These are phyloP conservation scores for Halophytophthora polymorphica DNA, from an alignment of 352 stramenopile genomes.

Conservation along the genomic window DNA sequence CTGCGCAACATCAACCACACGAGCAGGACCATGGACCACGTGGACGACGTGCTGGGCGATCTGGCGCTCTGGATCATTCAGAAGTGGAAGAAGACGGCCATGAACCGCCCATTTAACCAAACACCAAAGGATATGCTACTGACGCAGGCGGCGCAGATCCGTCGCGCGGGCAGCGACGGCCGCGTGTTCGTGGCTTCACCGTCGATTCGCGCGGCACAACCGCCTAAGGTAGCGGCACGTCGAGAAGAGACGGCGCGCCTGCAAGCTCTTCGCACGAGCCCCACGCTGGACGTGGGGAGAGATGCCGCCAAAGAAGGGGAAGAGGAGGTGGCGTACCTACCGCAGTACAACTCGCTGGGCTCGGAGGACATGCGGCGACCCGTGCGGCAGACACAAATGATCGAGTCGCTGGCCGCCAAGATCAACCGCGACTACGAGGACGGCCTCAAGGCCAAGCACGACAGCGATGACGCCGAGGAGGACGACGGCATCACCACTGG, in stretches of 20 bases:
- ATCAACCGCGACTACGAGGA: slow-evolving; percentile 58
- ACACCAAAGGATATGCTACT: slow-evolving; percentile 42
- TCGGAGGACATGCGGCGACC: slow-evolving; percentile 56
- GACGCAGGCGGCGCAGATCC: slow-evolving; percentile 38
- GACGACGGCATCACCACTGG: slow-evolving; percentile 22
- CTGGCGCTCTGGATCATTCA: slow-evolving; percentile 60
- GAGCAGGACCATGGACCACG: slow-evolving; percentile 30
- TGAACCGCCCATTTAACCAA: slow-evolving; percentile 36
- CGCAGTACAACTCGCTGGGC: slow-evolving; percentile 61
- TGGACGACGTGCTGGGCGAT: slow-evolving; percentile 45
- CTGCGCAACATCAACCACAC: slow-evolving; percentile 42
- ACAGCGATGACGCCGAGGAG: slow-evolving; percentile 23
- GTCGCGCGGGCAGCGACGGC: slow-evolving; percentile 22
- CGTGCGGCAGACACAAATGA: slow-evolving; percentile 41
- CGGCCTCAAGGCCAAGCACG: slow-evolving; percentile 30
- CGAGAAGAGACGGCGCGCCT: slow-evolving; percentile 27
- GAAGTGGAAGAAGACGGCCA: slow-evolving; percentile 49
- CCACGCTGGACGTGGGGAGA: slow-evolving; percentile 5
- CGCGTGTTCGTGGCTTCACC: slow-evolving; percentile 27
- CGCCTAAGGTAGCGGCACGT: slow-evolving; percentile 13
- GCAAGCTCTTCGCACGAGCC: slow-evolving; percentile 23
- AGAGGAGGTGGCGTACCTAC: slow-evolving; percentile 43
- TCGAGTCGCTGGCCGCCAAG: slow-evolving; percentile 52
- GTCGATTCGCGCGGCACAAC: not conserved
- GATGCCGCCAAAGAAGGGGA: slow-evolving; percentile 15